These are phyloP conservation scores for Phytophthora citricola DNA, from an alignment of 352 stramenopile species.

Conservation along the genomic window DNA sequence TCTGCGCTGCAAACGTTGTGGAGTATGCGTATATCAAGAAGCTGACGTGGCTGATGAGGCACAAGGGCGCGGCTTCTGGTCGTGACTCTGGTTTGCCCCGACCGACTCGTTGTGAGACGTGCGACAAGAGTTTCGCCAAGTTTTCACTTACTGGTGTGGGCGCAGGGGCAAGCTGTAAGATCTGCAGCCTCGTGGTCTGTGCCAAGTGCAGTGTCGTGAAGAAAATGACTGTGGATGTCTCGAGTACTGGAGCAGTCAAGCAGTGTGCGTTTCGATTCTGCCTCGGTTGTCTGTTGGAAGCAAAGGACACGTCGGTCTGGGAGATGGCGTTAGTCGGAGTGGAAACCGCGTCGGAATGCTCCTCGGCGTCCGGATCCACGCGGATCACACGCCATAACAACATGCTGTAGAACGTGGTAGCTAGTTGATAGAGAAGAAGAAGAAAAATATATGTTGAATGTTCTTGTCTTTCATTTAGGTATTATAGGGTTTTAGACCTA, in stretches of 20 bases:
- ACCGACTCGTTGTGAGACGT: slow-evolving; percentile 36
- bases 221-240: slow-evolving; percentile 62
- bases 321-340: slow-evolving; percentile 41
- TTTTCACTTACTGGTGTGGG: slow-evolving; percentile 17
- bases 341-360: slow-evolving; percentile 11
- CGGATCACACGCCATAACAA: neutral
- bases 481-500: no score
- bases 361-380: slow-evolving; percentile 17
- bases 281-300: slow-evolving; percentile 50
- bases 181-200: slow-evolving; percentile 54
- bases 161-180: slow-evolving; percentile 41
- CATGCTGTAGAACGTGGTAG: no score
- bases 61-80: slow-evolving; percentile 18
- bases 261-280: slow-evolving; percentile 58
- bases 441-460: neutral
- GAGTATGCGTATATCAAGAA: slow-evolving; percentile 72
- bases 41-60: slow-evolving; percentile 56
- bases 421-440: neutral
- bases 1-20: slow-evolving; percentile 41
- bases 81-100: slow-evolving; percentile 1
- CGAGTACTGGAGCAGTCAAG: slow-evolving; percentile 28
- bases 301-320: slow-evolving; percentile 53
- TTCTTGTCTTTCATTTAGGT: neutral
- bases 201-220: slow-evolving; percentile 57
- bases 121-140: slow-evolving; percentile 27